phyloP scores from a whole-genome alignment of 192 early-diverging fungal genomes.

The Physocladia obscura region DNA sequence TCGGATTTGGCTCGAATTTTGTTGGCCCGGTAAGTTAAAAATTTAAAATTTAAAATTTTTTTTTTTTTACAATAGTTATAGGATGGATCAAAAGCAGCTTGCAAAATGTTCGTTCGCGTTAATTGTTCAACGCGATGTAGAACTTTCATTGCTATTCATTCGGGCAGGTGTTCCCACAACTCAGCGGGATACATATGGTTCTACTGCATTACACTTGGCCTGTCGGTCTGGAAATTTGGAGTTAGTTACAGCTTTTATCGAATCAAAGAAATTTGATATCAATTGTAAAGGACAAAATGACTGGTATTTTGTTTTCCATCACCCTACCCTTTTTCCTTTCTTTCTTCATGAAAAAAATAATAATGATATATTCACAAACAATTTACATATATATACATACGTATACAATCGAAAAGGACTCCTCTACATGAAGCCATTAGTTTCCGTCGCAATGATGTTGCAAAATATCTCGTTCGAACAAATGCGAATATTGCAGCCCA shows the following conservation, averaged over 20 bases:
- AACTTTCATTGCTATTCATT: conserved; percentile 29
- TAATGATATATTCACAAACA: too few species aligned
- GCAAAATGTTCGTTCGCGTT: conserved; percentile 30
- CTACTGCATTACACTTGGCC: conserved; percentile 39
- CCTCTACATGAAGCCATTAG: conserved; percentile 44
- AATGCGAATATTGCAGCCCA: conserved; percentile 16
- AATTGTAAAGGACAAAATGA: conserved; percentile 36
- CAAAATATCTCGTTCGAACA: conserved; percentile 32
- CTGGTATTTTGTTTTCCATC: conserved; percentile 33
- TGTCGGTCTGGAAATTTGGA: conserved; percentile 39
- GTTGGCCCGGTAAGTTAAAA: conserved; percentile 22
- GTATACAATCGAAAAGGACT: conserved; percentile 40
- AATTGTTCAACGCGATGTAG: conserved; percentile 34
- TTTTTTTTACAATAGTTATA: conserved; percentile 9
- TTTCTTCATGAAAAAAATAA: too few species aligned
- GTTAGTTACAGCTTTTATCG: conserved; percentile 34
- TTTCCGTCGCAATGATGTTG: conserved; percentile 2
- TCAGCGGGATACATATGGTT: conserved; percentile 31
- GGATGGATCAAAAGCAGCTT: conserved; percentile 36
- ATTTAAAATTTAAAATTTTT: background rate
- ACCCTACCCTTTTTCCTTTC: background rate
- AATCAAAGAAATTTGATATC: conserved; percentile 28
- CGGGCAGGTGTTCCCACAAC: conserved; percentile 25
- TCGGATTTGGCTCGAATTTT: conserved; percentile 33
- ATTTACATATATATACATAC: too few species aligned